Base-by-base conservation (phyloP, 768 basidiomycete genomes). In the Suillus americanus region DNA sequence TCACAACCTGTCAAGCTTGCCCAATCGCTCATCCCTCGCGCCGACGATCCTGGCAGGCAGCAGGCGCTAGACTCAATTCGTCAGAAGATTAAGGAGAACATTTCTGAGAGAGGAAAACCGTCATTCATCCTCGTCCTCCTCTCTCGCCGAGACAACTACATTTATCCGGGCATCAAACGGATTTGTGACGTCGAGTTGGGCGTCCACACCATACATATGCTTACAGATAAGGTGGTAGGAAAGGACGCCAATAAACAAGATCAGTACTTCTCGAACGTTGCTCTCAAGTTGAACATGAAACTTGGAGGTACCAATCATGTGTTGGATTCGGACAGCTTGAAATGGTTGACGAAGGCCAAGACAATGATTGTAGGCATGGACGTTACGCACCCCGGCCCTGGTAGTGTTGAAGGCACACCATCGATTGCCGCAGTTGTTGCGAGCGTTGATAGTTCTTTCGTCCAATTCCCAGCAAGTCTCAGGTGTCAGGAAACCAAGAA, bases 351-450 rank as follows among this genome's bases (percentile, higher is more conserved):
- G 2, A 84, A 84, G 73, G 81, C 82, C 67, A 82, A 82, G 61
- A 94, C 92, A 13, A 94, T 95, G 89, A 76, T 95, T 71, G 87
- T 95, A 2, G 93, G 93, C 0, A 91, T 92, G 67, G 92, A 94
- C 70, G 91, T 92, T 0, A 93, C 91, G 0, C 92, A 94, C 67
- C 90, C 92, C 5, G 84, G 89, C 2, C 89, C 89, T 2, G 82
- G 77, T 7, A 90, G 89, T 67, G 72, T 79, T 61, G 81, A 81
- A 4, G 93, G 92, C 2, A 88, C 91, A 2, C 93, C 93, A 3
- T 92, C 91, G 0, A 89, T 95, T 51, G 91, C 90, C 0, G 92
- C 91, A 0, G 89, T 94, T 13, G 93, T 94, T 3, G 92, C 89
- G 0, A 94, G 86, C 65, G 78, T 87, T 0, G 91, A 94, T 70